phyloP scores from a whole-genome alignment of 2,329 filamentous ascomycete species.

The Alternaria rosae region DNA sequence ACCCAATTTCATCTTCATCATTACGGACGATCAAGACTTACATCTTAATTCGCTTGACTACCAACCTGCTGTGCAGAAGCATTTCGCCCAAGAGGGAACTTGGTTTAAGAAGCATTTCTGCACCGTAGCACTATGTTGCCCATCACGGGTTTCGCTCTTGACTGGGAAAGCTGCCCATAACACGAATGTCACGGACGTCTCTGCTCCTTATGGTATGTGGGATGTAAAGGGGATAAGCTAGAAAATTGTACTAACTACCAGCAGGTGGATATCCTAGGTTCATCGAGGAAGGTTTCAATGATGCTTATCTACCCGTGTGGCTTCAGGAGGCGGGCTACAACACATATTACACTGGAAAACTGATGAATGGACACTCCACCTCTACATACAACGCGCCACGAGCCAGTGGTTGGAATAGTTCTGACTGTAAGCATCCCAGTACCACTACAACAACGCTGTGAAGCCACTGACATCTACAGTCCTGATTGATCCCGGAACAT shows the following conservation, averaged over 20 bases:
- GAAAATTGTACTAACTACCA: not conserved
- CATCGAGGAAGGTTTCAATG: slow-evolving; percentile 68
- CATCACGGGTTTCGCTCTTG: slow-evolving; percentile 69
- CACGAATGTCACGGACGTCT: slow-evolving; percentile 71
- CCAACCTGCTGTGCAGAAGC: slow-evolving; percentile 64
- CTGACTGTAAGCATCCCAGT: slow-evolving; percentile 41
- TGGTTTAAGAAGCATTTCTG: slow-evolving; percentile 70
- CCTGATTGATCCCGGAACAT: slow-evolving; percentile 71
- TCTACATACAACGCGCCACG: slow-evolving; percentile 67
- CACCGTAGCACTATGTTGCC: slow-evolving; percentile 72
- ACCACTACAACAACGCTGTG: no score
- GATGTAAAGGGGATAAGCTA: rapidly evolving
- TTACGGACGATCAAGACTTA: slow-evolving; percentile 73
- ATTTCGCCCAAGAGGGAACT: slow-evolving; percentile 66
- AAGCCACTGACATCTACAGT: slow-evolving; percentile 6
- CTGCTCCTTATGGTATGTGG: slow-evolving; percentile 61
- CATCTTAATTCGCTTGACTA: slow-evolving; percentile 68
- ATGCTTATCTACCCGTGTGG: slow-evolving; percentile 74
- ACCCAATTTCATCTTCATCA: slow-evolving; percentile 69
- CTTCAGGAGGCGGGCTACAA: slow-evolving; percentile 72
- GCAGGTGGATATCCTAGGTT: slow-evolving; percentile 71
- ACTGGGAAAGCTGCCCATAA: slow-evolving; percentile 74
- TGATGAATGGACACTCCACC: slow-evolving; percentile 70
- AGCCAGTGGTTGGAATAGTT: slow-evolving; percentile 66
- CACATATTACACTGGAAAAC: slow-evolving; percentile 77